These are phyloP conservation scores for Nemania bipapillata DNA, from an alignment of 2,329 filamentous ascomycete species.

Conservation along the genomic window DNA sequence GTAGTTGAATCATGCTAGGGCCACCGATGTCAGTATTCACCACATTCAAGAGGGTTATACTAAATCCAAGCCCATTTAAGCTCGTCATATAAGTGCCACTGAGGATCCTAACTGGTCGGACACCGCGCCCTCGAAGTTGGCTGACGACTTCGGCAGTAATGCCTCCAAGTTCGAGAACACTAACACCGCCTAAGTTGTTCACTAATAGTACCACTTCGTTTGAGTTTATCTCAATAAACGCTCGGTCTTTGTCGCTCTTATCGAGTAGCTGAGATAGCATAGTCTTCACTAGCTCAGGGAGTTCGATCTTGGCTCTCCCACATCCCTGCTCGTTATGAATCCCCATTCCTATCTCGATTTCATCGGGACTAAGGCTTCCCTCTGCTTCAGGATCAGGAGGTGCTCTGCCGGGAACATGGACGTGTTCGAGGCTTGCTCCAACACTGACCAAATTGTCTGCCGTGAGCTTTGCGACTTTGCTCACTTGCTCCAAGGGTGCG, in stretches of 20 bases:
- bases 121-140: slow-evolving; percentile 69
- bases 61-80: slow-evolving; percentile 79
- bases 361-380: slow-evolving; percentile 64
- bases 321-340: slow-evolving; percentile 78
- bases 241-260: slow-evolving; percentile 72
- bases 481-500: slow-evolving; percentile 74
- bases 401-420: slow-evolving; percentile 87
- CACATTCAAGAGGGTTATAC: slow-evolving; percentile 75
- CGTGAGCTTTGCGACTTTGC: slow-evolving; percentile 74
- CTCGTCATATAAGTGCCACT: slow-evolving; percentile 82
- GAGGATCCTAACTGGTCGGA: slow-evolving; percentile 72
- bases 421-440: slow-evolving; percentile 85
- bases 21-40: slow-evolving; percentile 68
- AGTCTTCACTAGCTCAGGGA: slow-evolving; percentile 66
- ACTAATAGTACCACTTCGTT: slow-evolving; percentile 75
- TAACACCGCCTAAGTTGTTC: slow-evolving; percentile 81
- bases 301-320: slow-evolving; percentile 61
- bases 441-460: slow-evolving; percentile 84
- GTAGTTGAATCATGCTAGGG: slow-evolving; percentile 72
- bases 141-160: slow-evolving; percentile 74
- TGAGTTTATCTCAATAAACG: slow-evolving; percentile 71
- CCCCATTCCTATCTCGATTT: slow-evolving; percentile 78
- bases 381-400: slow-evolving; percentile 61
- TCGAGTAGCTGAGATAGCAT: slow-evolving; percentile 79
- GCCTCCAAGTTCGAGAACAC: slow-evolving; percentile 75